phyloP scores from a whole-genome alignment of 2,329 filamentous ascomycete genomes.

The Sclerotinia subarctica region DNA sequence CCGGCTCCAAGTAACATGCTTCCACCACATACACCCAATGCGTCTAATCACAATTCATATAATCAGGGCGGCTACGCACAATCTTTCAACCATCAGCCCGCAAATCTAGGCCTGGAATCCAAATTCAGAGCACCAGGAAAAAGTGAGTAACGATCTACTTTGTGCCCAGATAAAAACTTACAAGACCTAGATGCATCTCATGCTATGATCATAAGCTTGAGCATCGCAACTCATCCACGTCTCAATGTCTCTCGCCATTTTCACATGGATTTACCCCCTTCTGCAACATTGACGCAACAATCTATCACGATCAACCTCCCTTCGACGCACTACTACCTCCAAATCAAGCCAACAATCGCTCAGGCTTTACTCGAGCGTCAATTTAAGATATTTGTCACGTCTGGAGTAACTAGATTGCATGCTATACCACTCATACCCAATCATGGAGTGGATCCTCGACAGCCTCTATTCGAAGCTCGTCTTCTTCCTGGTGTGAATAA shows the following conservation, averaged over 20 bases:
- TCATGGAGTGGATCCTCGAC: slow-evolving; percentile 52
- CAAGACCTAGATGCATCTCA: slow-evolving; percentile 49
- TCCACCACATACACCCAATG: slow-evolving; percentile 35
- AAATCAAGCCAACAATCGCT: slow-evolving; percentile 65
- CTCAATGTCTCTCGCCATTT: slow-evolving; percentile 61
- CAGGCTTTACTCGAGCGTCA: slow-evolving; percentile 63
- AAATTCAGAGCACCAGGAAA: slow-evolving; percentile 45
- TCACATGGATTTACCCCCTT: slow-evolving; percentile 62
- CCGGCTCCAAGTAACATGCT: slow-evolving; percentile 32
- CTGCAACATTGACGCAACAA: slow-evolving; percentile 64
- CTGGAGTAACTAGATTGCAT: slow-evolving; percentile 61
- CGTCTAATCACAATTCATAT: slow-evolving; percentile 27
- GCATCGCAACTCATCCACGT: slow-evolving; percentile 64
- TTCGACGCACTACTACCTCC: slow-evolving; percentile 64
- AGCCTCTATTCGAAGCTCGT: slow-evolving; percentile 71
- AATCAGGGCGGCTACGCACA: slow-evolving; percentile 34
- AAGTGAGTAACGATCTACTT: slow-evolving; percentile 41
- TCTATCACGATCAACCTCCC: slow-evolving; percentile 70
- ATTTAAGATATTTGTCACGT: slow-evolving; percentile 72
- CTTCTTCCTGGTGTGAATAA: slow-evolving; percentile 71
- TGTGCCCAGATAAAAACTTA: slow-evolving; percentile 27
- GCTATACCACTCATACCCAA: slow-evolving; percentile 49
- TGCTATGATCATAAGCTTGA: slow-evolving; percentile 65
- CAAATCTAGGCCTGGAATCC: slow-evolving; percentile 43
- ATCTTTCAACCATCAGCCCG: slow-evolving; percentile 35